Conservation (phyloP, 768 basidiomycete species). For the Naganishia vaughanmartiniae region DNA sequence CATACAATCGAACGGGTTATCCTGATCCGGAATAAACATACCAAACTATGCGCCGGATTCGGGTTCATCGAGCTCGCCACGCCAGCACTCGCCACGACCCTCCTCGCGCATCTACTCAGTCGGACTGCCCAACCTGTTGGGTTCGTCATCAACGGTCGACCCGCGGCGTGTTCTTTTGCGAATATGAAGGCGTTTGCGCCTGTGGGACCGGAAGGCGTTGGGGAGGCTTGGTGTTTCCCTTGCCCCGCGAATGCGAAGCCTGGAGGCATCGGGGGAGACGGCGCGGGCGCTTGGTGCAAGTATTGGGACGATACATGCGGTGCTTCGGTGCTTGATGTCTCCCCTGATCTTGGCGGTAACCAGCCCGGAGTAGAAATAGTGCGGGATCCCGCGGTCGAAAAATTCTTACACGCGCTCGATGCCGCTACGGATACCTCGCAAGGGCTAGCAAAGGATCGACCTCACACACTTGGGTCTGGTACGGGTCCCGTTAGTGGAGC, state of each 20-base stretch:
- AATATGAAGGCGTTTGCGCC: constrained; percentile 86
- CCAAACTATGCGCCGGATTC: constrained; percentile 86
- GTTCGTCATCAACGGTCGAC: constrained; percentile 82
- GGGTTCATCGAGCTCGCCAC: constrained; percentile 91
- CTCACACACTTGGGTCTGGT: neutral
- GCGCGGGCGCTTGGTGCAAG: constrained; percentile 32
- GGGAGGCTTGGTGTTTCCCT: constrained; percentile 7
- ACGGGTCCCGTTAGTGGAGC: neutral
- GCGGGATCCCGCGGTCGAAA: constrained; percentile 12
- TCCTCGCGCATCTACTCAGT: constrained; percentile 83
- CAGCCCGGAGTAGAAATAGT: constrained; percentile 21
- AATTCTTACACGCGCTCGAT: constrained; percentile 6
- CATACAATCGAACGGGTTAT: constrained; percentile 84
- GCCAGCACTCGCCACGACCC: constrained; percentile 73
- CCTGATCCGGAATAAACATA: constrained; percentile 82
- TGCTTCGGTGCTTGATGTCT: constrained; percentile 21
- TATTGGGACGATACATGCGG: constrained; percentile 88
- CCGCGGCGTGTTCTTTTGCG: constrained; percentile 88
- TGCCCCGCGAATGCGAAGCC: neutral
- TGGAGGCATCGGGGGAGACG: constrained; percentile 30
- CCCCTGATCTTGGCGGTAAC: constrained; percentile 32
- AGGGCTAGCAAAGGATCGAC: neutral
- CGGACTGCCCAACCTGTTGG: constrained; percentile 84
- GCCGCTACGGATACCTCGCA: neutral
- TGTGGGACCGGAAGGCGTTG: neutral